These are phyloP conservation scores for Monilinia aucupariae DNA, from an alignment of 2,329 filamentous ascomycete genomes.

Conservation along the genomic window DNA sequence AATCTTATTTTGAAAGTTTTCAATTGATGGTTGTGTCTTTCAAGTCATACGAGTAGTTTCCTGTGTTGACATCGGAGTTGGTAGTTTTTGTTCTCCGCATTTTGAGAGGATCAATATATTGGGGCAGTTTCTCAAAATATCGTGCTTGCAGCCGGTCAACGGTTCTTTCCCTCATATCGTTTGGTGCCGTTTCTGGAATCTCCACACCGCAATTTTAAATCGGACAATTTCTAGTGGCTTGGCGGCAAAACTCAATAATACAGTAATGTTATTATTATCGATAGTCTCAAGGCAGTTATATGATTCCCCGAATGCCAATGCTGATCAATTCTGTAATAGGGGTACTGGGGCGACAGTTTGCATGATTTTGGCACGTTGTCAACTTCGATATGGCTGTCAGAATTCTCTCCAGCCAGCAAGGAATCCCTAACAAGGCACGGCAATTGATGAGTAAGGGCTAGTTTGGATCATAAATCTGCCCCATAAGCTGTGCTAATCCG, in stretches of 20 bases:
- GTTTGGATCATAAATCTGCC: no score
- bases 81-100: no score
- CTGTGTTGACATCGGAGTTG: not conserved
- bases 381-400: not conserved
- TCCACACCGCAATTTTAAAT: not conserved
- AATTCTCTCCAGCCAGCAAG: slow-evolving; percentile 18
- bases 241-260: slow-evolving; percentile 47
- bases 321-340: slow-evolving; percentile 12
- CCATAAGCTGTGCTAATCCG: no score
- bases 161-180: no score
- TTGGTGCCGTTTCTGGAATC: not conserved
- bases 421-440: not conserved
- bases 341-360: no score
- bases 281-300: slow-evolving; percentile 4
- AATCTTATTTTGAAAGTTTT: not conserved
- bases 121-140: not conserved
- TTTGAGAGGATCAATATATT: not conserved
- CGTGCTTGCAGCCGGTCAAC: not conserved
- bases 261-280: slow-evolving; percentile 35
- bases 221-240: not conserved
- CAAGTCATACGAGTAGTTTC: not conserved
- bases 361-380: not conserved
- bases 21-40: not conserved
- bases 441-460: not conserved
- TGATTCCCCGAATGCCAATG: slow-evolving; percentile 11